A percentile compares a stretch with the other conserved stretches of the same genome.
Conservation (phyloP, 2,329 filamentous ascomycete genomes). For the Paecilomyces fulvus region DNA sequence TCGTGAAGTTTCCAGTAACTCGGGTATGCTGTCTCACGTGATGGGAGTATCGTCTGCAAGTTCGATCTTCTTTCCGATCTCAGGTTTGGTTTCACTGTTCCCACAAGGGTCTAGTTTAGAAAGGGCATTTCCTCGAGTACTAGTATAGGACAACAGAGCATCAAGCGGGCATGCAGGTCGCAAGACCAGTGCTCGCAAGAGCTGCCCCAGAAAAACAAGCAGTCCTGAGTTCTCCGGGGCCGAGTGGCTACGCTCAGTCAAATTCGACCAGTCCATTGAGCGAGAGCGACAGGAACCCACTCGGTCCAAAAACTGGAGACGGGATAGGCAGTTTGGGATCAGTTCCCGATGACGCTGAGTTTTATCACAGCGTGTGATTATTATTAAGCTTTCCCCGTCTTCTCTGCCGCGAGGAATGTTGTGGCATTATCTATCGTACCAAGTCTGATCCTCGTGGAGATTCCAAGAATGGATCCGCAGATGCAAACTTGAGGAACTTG, state of each 20-base stretch:
- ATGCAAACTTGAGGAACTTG: not conserved
- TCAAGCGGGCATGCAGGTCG: not conserved
- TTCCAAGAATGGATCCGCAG: not conserved
- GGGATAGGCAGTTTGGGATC: not conserved
- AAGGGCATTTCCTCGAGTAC: not conserved
- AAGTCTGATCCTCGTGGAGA: not conserved
- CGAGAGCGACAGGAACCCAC: not conserved
- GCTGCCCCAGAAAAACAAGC: not conserved
- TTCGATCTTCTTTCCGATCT: not conserved
- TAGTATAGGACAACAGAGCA: too few species aligned
- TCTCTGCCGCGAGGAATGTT: not conserved
- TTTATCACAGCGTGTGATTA: not conserved
- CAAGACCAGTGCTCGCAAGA: not conserved
- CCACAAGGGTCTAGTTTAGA: not conserved
- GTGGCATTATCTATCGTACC: not conserved
- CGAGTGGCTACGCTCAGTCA: not conserved
- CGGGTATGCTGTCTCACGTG: not conserved
- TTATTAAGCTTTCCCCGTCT: not conserved
- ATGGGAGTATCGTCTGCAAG: not conserved
- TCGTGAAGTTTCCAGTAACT: not conserved
- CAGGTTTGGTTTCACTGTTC: not conserved
- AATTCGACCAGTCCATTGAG: not conserved
- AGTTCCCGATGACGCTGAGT: not conserved
- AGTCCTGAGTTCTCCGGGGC: not conserved
- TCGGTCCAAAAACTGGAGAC: not conserved